Base-by-base conservation (phyloP, 768 basidiomycete genomes). In the Mycena rosella region DNA sequence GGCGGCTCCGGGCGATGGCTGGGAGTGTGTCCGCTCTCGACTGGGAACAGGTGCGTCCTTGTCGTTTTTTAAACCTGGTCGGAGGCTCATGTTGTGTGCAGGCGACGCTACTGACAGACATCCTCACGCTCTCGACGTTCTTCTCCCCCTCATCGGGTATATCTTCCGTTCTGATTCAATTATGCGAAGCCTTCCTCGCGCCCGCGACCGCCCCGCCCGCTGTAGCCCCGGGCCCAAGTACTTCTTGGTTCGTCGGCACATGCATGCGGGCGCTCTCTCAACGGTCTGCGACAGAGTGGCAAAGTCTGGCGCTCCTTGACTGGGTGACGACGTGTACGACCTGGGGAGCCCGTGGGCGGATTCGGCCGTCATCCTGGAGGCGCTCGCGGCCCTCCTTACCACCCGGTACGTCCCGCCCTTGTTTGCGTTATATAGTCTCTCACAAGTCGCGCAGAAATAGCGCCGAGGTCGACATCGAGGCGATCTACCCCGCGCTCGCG, bases 181-280 rank as follows among this genome's bases (percentile, higher is more conserved):
- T 91, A 10, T 78, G 89, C 27, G 79, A 86, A 38, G 72, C 75
- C 10, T 77, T 79, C 42, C 77, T 91, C 0, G 74, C 77, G 2
- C 63, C 68, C 5, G 42, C 40, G 0, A 78, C 80, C 57, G 77
- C 75, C n/a, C 75, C 77, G 14, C 38, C 10, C 27, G 2, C 47
- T 45, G 52, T 18, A 79, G 22, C 24, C 45, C 76, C 59, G 47
- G 14, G 76, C 78, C 49, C 78, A 15, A 87, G 84, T 55, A 75
- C 82, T 3, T 82, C 87, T 2, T 89, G 88, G 85, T 82, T 88
- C 1, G 70, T 93, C 18, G 88, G 88, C n/a, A 72, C 81, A n/a
- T 91, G 88, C 67, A 80, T 93, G 79, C 78, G 80, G 1, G 80
- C 84, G 11, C 79, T 95, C 3, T 79, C 87, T 0, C 81, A 77